Base-by-base conservation (phyloP, 192 early-diverging fungal genomes). In the Coemansia asiatica region DNA sequence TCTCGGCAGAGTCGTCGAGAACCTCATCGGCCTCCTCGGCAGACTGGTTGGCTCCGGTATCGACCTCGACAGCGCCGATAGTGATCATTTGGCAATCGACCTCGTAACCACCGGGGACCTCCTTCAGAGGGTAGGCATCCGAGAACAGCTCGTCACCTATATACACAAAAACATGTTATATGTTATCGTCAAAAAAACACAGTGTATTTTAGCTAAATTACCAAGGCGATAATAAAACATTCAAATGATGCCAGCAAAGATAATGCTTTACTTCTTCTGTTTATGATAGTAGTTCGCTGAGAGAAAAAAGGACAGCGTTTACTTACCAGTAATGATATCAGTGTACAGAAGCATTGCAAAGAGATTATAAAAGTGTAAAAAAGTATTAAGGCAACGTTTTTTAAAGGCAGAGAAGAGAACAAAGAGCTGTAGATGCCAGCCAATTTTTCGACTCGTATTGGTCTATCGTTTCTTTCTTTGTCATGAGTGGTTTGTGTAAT, bases 1-100 rank as follows among this genome's bases (percentile, higher is more conserved):
- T 76, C 62, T 79, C 6, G 21, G 64, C 67, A 55, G 74, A 71
- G 50, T 88, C 88, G 60, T 94, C 92, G 47, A 89, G 68, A 0
- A 47, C 69, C 53, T 91, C 92, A 5, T 47, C 86, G 19, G 61
- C 79, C 56, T 81, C 91, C 84, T 94, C 94, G 61, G 94, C 93
- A 33, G 95, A 95, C 60, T 93, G 84, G 85, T 95, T 95, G 79
- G 90, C 95, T 81, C 94, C 94, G 63, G 91, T 95, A 75, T 97
- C 89, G 55, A 97, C 83, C 36, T 94, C 87, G 67, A 62, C 86
- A 53, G 81, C 91, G 6, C 74, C 82, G 64, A 92, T 57, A 26
- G 72, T 82, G 68, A 90, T 85, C 83, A 90, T 83, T 70, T 84
- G 69, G 79, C 90, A 90, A 82, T 97, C 90, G 48, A 94, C 87